A percentile compares a stretch with the other conserved stretches of the same genome.
These are phyloP conservation scores for Botrytis hyacinthi DNA, from an alignment of 2,329 filamentous ascomycete genomes.

Conservation along the genomic window DNA sequence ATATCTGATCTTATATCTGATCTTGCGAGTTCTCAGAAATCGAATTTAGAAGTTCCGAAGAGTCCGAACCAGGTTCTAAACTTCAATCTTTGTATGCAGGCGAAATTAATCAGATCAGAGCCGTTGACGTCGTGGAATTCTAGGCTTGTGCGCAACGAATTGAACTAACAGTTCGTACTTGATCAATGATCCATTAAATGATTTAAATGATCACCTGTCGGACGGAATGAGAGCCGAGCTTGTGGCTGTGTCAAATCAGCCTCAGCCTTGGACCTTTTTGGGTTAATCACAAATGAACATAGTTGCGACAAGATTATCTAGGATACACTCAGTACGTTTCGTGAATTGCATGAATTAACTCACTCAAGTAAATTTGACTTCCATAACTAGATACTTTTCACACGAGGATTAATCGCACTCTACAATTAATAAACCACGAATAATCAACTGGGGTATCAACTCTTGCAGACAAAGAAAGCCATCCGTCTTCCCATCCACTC, in stretches of 20 bases:
- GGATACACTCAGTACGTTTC: background rate
- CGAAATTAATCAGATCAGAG: background rate
- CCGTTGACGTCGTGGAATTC: background rate
- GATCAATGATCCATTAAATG: no score
- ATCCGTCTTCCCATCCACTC: background rate
- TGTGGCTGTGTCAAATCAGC: constrained; percentile 7
- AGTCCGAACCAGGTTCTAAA: background rate
- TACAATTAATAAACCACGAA: background rate
- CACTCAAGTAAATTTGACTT: background rate
- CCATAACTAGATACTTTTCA: background rate
- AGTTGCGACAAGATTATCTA: background rate
- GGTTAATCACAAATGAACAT: background rate
- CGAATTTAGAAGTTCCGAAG: background rate
- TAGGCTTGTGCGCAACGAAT: background rate
- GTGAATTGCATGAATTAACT: background rate
- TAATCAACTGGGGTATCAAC: background rate
- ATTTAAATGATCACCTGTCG: constrained; percentile 2
- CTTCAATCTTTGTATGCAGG: background rate
- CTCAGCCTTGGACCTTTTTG: constrained; percentile 2
- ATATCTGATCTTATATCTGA: background rate
- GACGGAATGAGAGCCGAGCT: background rate
- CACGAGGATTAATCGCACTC: background rate
- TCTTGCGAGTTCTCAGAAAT: background rate
- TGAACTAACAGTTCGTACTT: background rate
- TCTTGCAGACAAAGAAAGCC: constrained; percentile 13